Conservation (phyloP, 805 yeast genomes). For the Candida caryicola region DNA sequence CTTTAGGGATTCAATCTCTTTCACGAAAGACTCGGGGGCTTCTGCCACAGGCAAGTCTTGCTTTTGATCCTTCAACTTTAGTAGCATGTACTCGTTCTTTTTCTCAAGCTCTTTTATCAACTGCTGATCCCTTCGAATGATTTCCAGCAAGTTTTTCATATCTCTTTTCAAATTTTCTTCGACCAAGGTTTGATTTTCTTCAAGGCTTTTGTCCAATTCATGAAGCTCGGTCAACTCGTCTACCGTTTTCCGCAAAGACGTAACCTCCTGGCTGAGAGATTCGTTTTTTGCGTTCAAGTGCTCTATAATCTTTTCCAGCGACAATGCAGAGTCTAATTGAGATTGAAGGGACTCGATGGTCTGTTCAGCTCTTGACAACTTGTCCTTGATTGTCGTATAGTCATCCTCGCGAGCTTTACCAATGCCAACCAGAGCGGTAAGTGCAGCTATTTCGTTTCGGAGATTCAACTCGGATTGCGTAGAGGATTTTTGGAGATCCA, state of each 20-base stretch:
- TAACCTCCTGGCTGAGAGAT: constrained; percentile 30
- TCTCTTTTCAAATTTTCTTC: constrained; percentile 30
- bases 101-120: constrained; percentile 17
- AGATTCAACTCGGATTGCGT: constrained; percentile 23
- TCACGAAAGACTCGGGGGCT: background rate
- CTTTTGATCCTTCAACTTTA: constrained; percentile 18
- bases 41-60: background rate
- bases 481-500: constrained; percentile 28
- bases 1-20: constrained; percentile 14
- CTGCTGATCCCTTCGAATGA: constrained; percentile 15
- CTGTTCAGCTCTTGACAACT: constrained; percentile 20
- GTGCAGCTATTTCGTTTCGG: constrained; percentile 15
- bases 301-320: constrained; percentile 36
- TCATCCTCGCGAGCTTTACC: constrained; percentile 31
- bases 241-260: constrained; percentile 33
- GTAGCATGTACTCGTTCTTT: constrained; percentile 18
- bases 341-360: constrained; percentile 26
- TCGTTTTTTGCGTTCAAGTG: constrained; percentile 36
- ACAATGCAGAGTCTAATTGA: constrained; percentile 32
- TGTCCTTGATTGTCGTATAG: constrained; percentile 23
- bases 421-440: constrained; percentile 12
- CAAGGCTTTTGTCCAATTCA: constrained; percentile 46
- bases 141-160: constrained; percentile 22
- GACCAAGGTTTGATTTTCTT: constrained; percentile 15
- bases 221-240: constrained; percentile 49